Base-by-base conservation (phyloP, 2,329 filamentous ascomycete species). In the Fusarium stilboides region DNA sequence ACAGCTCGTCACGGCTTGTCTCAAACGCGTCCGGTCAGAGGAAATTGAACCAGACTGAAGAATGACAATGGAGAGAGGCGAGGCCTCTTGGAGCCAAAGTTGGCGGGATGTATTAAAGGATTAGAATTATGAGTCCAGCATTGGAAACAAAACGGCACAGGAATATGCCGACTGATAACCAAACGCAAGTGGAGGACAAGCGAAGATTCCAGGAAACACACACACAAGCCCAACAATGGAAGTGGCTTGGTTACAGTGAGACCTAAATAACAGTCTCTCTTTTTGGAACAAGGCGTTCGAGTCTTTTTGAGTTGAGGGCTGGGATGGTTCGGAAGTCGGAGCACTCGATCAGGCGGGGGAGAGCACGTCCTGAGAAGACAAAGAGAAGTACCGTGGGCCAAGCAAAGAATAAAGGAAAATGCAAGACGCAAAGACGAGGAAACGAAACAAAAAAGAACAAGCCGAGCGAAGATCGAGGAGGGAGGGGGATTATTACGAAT, bases 121-220 rank as follows among this genome's bases (percentile, higher is more conserved):
- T 76, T 76, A 76, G 70, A 71, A 76, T 75, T 76, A 76, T 70
- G 55, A 70, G 62, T 56, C 63, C 63, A 68, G 72, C 74, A 75
- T 76, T 61, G 56, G 61, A 57, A 57, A 55, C 60, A 58, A 69
- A 58, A 62, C 70, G 71, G 64, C 61, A 69, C 70, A 57, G 59
- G 33, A 52, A 60, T 49, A 62, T 68, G 71, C 65, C 71, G 60
- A 49, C 68, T 59, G 64, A 70, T 46, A 59, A 45, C 67, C 60
- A 64, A 57, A 61, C 62, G 44, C 62, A 47, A 54, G 55, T 51
- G 57, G 44, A 40, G 45, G 34, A 57, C 55, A 66, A 69, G 68
- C 69, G 64, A 72, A 59, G 60, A 54, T 50, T 43, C 28, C 56
- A 58, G 52, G 49, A 63, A 59, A 61, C 46, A 61, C 46, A 59